phyloP scores from a whole-genome alignment of 1,139 yeast genomes.

The Debaryomyces udenii region DNA sequence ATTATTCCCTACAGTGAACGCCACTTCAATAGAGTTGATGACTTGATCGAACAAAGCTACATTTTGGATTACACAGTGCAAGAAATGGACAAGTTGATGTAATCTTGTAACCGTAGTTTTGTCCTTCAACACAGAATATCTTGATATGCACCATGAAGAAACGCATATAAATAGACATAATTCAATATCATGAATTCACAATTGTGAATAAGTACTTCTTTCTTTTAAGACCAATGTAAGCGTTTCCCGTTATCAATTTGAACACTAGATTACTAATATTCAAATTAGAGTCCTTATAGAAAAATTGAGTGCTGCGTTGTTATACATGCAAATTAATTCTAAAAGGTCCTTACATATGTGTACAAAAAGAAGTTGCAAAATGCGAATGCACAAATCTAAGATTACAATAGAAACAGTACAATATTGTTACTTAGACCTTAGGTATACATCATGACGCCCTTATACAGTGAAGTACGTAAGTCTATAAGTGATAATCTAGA shows the following conservation, averaged over 20 bases:
- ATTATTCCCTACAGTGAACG: conserved; percentile 86
- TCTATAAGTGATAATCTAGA: not conserved
- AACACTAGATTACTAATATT: no score
- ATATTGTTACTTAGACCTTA: not conserved
- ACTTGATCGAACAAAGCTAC: conserved; percentile 80
- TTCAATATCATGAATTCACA: not conserved
- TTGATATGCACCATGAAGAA: no score
- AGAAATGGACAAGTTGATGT: conserved; percentile 60
- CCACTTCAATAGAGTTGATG: conserved; percentile 76
- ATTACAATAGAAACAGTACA: not conserved
- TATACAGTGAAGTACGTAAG: not conserved
- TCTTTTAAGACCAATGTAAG: no score
- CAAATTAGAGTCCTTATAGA: no score
- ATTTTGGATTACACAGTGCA: conserved; percentile 82
- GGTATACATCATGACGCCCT: not conserved
- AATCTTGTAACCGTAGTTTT: no score
- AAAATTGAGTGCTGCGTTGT: no score
- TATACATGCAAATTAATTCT: not conserved
- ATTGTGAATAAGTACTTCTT: no score
- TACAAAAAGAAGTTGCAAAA: conserved; percentile 1
- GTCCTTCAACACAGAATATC: no score
- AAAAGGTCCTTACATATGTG: not conserved
- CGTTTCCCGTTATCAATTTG: no score
- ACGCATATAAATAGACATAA: not conserved
- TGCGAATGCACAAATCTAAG: not conserved